A percentile compares a stretch with the other conserved stretches of the same genome.
These are phyloP conservation scores for Dactylellina cionopaga DNA, from an alignment of 2,329 filamentous ascomycete species.

Conservation along the genomic window DNA sequence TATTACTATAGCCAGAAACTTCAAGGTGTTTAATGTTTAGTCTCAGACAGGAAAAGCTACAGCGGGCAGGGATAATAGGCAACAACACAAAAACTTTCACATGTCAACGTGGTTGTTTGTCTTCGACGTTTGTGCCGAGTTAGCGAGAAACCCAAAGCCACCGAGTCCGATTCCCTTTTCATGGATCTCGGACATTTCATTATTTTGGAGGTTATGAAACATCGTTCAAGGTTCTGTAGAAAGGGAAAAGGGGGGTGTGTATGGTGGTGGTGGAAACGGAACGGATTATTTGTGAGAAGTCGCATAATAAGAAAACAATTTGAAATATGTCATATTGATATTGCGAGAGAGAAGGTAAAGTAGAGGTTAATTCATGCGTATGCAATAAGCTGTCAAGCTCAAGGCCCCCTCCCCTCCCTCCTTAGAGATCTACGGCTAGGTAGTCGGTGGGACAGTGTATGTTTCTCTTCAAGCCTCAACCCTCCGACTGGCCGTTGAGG, in stretches of 20 bases:
- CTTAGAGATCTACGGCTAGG: conserved; percentile 28
- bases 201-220: conserved; percentile 47
- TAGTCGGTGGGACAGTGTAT: conserved; percentile 6
- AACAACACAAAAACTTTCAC: conserved; percentile 38
- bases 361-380: conserved; percentile 29
- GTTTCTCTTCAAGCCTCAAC: conserved; percentile 13
- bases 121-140: conserved; percentile 27
- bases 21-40: too few relatives aligned
- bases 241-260: conserved; percentile 8
- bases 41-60: conserved; percentile 14
- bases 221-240: conserved; percentile 34
- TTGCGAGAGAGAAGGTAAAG: conserved; percentile 17
- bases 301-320: background rate
- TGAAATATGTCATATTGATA: conserved; percentile 12
- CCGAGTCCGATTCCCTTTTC: conserved; percentile 7
- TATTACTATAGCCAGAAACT: too few relatives aligned
- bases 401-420: conserved; percentile 18
- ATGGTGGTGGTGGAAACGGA: too few relatives aligned
- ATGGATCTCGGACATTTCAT: conserved; percentile 49
- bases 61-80: conserved; percentile 35
- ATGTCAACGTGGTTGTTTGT: conserved; percentile 41
- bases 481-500: background rate
- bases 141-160: conserved; percentile 43
- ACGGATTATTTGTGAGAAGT: background rate
- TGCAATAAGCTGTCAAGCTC: conserved; percentile 33